Base-by-base conservation (phyloP, 176 grass and related monocot species). In the Guadua angustifolia region DNA sequence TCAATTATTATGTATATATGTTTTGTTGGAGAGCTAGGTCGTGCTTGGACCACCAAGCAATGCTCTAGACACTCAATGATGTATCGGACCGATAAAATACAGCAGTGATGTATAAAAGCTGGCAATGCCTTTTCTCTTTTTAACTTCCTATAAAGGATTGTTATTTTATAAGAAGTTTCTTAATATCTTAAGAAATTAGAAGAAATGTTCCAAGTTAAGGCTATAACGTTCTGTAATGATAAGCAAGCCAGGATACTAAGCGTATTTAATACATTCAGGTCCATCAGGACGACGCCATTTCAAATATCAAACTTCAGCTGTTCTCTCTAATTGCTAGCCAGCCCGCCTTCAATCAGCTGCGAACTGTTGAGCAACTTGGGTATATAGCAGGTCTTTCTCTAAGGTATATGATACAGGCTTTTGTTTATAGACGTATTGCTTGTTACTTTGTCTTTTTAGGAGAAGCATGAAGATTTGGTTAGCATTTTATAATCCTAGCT, bases 341-440 rank as follows among this genome's bases (percentile, higher is more conserved):
- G 65, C 90, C 90, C 36, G 92, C 95, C 76, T 98, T 95, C 82
- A 84, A 95, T 69, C 92, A 98, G 89, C 89, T 98, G 73, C 81
- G 92, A 60, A 89, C 95, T 15, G 83, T 98, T 66, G 95, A 98
- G 87, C 95, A 98, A 77, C 95, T 98, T 90, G 95, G 95, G 46
- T 98, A 98, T 71, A 93, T 93, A 88, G 75, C 83, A 50, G 17
- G 26, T 59, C 90, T 98, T 80, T 84, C 84, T 75, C 80, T 84
- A 79, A 98, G 95, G 95, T 98, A 91, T 43, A 17, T 63, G 47
- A 12, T 14, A 51, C 21, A 63, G 7, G 52, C 38, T 67, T 36
- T 55, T 63, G 16, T 51, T 6, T 66, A 74, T 63, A 43, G 16
- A 83, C 17, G 15, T 78, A 62, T 61, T 76, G 18, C 21, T 70